Evolutionary conservation across 2,329 filamentous ascomycete species (phyloP), one percentile per base, ranked within the genome.

Genomic region (Cryphonectria naterciae): DNA sequence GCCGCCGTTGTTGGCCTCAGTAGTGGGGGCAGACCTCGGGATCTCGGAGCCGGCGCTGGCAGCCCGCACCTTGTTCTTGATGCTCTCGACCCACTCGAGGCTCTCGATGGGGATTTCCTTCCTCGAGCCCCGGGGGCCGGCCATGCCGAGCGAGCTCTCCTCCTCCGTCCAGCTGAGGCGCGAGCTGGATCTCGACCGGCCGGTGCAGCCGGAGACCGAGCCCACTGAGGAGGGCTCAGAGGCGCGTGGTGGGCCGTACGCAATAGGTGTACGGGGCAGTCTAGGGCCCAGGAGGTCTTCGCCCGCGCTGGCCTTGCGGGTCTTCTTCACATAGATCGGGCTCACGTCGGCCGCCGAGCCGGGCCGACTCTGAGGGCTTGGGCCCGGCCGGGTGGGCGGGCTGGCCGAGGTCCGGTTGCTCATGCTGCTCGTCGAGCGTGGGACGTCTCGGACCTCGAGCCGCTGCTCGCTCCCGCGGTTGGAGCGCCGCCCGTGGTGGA

Each of bases 401-500:
- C 79, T 82, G 2, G 78, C 61, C 1, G 71, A 70, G 1, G 54
- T 41, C 2, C 71, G 67, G 58, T 41, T 68, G 66, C 71, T 71
- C 41, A 72, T 70, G 35, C 68, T 70, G 39, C 71, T 72, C 32
- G 68, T 46, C n/a, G 71, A 72, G 11, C 80, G 74, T 17, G 83
- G 81, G 8, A 85, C 74, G 73, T 89, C 87, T 73, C 84, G 85
- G 32, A 92, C 83, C 76, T 91, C 89, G 11, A 91, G 85, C 77
- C 86, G 88, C 70, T 85, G 82, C 65, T 85, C 84, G 15, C 79
- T 78, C 41, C 78, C 77, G 68, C 81, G 81, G 71, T 82, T 80
- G 67, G 87, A 87, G 58, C 88, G 90, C n/a, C 93, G 91, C 60
- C 93, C 93, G 79, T 99, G 96, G 78, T 99, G 96, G 71, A 91